Conservation (phyloP, 2,329 filamentous ascomycete genomes). For the Metarhizium brunneum region DNA sequence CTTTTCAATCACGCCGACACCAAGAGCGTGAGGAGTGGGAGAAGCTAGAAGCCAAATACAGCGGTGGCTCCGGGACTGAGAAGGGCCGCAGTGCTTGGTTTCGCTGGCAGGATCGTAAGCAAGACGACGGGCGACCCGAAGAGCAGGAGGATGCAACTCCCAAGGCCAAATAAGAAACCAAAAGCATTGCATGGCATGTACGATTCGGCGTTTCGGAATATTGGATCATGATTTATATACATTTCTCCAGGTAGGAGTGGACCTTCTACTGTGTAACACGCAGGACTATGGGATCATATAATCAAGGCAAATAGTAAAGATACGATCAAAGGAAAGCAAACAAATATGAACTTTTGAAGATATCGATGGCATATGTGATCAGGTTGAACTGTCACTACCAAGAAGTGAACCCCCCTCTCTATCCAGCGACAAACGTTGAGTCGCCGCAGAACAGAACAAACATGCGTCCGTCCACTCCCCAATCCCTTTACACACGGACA, state of each 20-base stretch:
- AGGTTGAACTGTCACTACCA: background rate
- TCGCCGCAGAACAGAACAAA: background rate
- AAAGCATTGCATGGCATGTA: background rate
- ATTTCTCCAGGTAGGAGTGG: background rate
- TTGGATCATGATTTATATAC: background rate
- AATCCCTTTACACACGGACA: slow-evolving; percentile 2
- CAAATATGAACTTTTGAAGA: background rate
- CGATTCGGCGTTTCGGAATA: background rate
- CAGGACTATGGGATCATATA: background rate
- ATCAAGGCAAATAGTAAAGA: background rate
- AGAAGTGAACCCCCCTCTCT: background rate
- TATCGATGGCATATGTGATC: background rate
- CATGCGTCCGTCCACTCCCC: background rate
- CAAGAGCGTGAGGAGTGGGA: slow-evolving; percentile 62
- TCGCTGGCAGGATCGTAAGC: slow-evolving; percentile 25
- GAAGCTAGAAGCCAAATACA: slow-evolving; percentile 56
- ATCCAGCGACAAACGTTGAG: background rate
- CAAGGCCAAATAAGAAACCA: background rate
- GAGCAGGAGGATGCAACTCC: background rate
- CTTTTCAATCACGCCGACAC: slow-evolving; percentile 52
- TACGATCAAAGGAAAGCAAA: background rate
- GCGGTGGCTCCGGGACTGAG: slow-evolving; percentile 49
- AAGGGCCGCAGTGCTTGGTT: slow-evolving; percentile 27
- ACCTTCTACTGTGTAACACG: background rate
- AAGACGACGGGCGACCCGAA: background rate